These are phyloP conservation scores for Penicillium angulare DNA, from an alignment of 495 filamentous ascomycete species.

Conservation along the genomic window DNA sequence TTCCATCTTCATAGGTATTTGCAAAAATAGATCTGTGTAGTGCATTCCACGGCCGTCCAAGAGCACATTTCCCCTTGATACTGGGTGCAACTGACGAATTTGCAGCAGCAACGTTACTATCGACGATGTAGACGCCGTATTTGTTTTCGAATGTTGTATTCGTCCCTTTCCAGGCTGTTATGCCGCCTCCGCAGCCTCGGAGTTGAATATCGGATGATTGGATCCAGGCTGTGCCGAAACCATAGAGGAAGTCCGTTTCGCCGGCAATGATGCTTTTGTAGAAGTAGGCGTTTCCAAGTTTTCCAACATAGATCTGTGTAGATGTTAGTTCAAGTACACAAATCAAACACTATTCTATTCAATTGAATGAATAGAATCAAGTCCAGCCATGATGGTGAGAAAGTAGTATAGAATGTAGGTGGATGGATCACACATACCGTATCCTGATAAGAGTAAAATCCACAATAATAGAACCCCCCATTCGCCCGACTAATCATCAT, in stretches of 20 bases:
- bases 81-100: constrained; percentile 47
- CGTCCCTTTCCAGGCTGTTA: constrained; percentile 66
- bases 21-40: constrained; percentile 55
- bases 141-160: constrained; percentile 63
- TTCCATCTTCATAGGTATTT: constrained; percentile 49
- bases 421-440: constrained; percentile 35
- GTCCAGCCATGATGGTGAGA: too few relatives aligned
- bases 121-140: constrained; percentile 60
- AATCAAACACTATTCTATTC: not conserved
- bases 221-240: constrained; percentile 52
- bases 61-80: constrained; percentile 50
- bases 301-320: constrained; percentile 55
- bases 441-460: constrained; percentile 60
- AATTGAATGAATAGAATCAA: not conserved
- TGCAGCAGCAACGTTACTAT: constrained; percentile 46
- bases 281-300: constrained; percentile 60
- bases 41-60: constrained; percentile 60
- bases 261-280: constrained; percentile 52
- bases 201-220: constrained; percentile 44
- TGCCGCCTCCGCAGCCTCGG: constrained; percentile 57
- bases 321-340: not conserved
- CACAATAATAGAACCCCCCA: constrained; percentile 57
- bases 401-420: too few relatives aligned
- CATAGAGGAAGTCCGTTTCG: constrained; percentile 61
- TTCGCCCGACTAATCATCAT: constrained; percentile 56